Percentiles rank a stretch among this genome's conserved stretches.
phyloP scores from a whole-genome alignment of 495 filamentous ascomycete species.

The Cercophora scortea region DNA sequence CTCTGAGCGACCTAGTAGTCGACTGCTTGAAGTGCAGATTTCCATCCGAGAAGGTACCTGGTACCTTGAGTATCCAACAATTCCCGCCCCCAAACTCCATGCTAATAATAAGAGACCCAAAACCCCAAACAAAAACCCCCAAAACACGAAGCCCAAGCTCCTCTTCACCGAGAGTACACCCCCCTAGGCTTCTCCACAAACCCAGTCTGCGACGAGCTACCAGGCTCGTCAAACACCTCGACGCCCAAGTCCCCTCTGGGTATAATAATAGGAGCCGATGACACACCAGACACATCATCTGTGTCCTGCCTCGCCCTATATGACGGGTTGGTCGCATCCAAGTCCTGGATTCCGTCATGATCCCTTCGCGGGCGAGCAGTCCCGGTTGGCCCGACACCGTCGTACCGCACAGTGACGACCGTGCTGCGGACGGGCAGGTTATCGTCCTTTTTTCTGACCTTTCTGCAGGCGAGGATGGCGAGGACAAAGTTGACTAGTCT shows the following conservation, averaged over 20 bases:
- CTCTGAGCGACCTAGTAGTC: too few species aligned
- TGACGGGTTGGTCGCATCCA: neutral
- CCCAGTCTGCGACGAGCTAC: neutral
- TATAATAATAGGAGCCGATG: neutral
- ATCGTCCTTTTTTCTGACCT: slow-evolving; percentile 11
- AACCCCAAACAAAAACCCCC: neutral
- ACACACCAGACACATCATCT: neutral
- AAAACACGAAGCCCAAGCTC: too few species aligned
- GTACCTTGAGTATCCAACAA: too few species aligned
- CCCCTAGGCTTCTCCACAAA: neutral
- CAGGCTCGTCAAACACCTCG: neutral
- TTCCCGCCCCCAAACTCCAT: too few species aligned
- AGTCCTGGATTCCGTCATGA: neutral
- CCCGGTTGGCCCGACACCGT: slow-evolving; percentile 14
- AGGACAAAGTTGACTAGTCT: slow-evolving; percentile 15
- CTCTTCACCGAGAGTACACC: neutral
- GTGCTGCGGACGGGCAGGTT: neutral
- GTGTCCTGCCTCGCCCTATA: neutral
- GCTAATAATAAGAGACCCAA: neutral
- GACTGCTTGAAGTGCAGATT: too few species aligned
- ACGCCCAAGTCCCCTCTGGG: neutral
- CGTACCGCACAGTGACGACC: slow-evolving; percentile 12
- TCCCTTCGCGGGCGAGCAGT: slow-evolving; percentile 10
- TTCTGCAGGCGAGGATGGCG: slow-evolving; percentile 12
- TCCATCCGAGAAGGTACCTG: too few species aligned